These are phyloP conservation scores for Calonectria pauciramosa DNA, from an alignment of 2,329 filamentous ascomycete genomes.

Conservation along the genomic window DNA sequence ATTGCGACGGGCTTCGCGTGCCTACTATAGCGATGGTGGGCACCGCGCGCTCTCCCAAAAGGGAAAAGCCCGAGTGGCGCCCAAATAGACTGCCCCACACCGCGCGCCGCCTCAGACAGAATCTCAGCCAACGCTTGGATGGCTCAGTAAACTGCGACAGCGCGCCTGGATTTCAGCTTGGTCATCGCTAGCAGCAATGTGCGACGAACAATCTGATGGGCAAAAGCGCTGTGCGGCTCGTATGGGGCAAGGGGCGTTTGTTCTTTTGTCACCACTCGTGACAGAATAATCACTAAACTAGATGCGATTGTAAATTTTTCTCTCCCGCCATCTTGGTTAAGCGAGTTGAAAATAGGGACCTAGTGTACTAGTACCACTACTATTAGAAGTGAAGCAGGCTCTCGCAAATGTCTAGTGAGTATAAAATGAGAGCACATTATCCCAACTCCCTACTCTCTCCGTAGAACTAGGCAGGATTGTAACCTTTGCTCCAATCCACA, in stretches of 20 bases:
- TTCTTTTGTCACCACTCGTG: no score
- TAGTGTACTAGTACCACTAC: no score
- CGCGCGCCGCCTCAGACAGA: not conserved
- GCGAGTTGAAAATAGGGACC: no score
- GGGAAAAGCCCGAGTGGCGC: not conserved
- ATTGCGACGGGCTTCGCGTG: not conserved
- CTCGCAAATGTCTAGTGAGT: no score
- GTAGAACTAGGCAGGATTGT: not conserved
- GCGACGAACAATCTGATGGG: not conserved
- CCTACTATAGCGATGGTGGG: not conserved
- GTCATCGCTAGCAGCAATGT: not conserved
- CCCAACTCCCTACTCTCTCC: not conserved
- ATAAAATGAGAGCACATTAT: no score
- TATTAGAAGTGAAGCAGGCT: no score
- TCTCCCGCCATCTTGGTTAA: no score
- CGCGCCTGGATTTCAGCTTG: not conserved
- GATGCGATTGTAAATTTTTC: no score
- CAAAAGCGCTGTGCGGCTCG: no score
- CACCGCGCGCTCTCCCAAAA: conserved; percentile 1
- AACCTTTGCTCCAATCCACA: conserved; percentile 11
- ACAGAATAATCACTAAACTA: no score
- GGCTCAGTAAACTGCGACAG: not conserved
- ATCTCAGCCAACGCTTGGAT: not conserved
- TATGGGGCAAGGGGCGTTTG: no score
- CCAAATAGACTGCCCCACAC: not conserved